phyloP scores from a whole-genome alignment of 345 rosid genomes.

The Chamaenerion angustifolium region DNA sequence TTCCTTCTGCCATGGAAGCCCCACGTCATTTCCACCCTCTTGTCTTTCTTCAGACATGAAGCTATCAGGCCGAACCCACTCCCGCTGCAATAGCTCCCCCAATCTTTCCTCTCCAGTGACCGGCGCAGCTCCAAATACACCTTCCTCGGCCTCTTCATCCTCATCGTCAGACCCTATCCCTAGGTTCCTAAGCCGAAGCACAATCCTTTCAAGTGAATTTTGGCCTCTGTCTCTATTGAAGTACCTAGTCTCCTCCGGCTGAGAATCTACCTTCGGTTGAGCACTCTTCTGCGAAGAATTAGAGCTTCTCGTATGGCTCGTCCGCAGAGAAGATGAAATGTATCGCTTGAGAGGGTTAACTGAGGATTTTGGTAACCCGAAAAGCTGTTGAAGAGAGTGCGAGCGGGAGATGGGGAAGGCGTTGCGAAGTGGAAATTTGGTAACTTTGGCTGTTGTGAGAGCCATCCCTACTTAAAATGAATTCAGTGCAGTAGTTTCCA shows the following conservation, averaged over 20 bases:
- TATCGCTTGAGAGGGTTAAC: conserved; percentile 19
- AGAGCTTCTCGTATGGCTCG: conserved; percentile 17
- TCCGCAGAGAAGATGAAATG: conserved; percentile 23
- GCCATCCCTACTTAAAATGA: conserved; percentile 27
- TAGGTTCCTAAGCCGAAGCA: conserved; percentile 65
- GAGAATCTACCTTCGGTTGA: conserved; percentile 2
- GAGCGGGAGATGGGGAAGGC: conserved; percentile 37
- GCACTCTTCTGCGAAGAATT: conserved; percentile 7
- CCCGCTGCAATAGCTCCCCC: conserved; percentile 64
- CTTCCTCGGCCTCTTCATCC: conserved; percentile 26
- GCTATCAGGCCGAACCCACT: conserved; percentile 83
- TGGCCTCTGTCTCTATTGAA: conserved; percentile 33
- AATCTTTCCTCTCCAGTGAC: conserved; percentile 73
- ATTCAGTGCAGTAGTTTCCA: too few relatives aligned
- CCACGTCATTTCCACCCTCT: conserved; percentile 28
- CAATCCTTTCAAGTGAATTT: conserved; percentile 70
- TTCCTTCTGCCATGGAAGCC: conserved; percentile 30
- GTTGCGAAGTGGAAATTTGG: conserved; percentile 58
- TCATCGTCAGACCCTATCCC: conserved; percentile 66
- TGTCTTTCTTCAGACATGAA: conserved; percentile 14
- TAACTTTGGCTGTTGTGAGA: conserved; percentile 30
- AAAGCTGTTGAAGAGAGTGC: conserved; percentile 23
- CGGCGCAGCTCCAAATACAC: conserved; percentile 13
- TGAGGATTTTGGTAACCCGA: conserved; percentile 22
- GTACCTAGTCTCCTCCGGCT: conserved; percentile 14